Conservation (phyloP, 1,284 basidiomycete species). For the Thelephora terrestris region DNA sequence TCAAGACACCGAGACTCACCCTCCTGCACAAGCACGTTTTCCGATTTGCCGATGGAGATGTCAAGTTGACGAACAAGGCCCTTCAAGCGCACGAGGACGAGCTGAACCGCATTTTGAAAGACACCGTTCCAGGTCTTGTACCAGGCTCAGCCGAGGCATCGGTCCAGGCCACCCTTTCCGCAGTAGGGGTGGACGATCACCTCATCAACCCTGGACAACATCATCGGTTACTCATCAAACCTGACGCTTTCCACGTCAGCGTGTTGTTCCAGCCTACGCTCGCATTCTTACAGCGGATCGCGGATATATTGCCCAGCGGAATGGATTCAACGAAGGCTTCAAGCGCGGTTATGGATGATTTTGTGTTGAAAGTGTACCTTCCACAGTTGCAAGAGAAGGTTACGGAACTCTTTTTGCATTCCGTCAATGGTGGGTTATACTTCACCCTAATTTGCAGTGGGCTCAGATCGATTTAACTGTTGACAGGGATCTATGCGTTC, state of each 20-base stretch:
- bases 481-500: constrained; percentile 72
- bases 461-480: background rate
- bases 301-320: constrained; percentile 66
- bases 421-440: constrained; percentile 54
- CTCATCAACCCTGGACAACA: constrained; percentile 62
- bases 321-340: constrained; percentile 63
- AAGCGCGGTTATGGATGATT: constrained; percentile 81
- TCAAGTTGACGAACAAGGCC: constrained; percentile 56
- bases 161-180: constrained; percentile 50
- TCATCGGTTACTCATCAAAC: constrained; percentile 79
- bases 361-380: constrained; percentile 88
- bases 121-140: constrained; percentile 91
- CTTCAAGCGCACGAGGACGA: constrained; percentile 79
- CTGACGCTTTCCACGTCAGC: constrained; percentile 93
- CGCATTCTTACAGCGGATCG: constrained; percentile 70
- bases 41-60: constrained; percentile 83
- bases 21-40: constrained; percentile 61
- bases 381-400: constrained; percentile 96
- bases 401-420: constrained; percentile 76
- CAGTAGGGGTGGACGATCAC: constrained; percentile 60
- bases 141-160: constrained; percentile 54
- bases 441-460: constrained; percentile 1
- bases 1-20: constrained; percentile 1
- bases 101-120: constrained; percentile 74
- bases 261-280: constrained; percentile 92